Conservation (phyloP, 192 early-diverging fungal genomes). For the Coemansia sp. region DNA sequence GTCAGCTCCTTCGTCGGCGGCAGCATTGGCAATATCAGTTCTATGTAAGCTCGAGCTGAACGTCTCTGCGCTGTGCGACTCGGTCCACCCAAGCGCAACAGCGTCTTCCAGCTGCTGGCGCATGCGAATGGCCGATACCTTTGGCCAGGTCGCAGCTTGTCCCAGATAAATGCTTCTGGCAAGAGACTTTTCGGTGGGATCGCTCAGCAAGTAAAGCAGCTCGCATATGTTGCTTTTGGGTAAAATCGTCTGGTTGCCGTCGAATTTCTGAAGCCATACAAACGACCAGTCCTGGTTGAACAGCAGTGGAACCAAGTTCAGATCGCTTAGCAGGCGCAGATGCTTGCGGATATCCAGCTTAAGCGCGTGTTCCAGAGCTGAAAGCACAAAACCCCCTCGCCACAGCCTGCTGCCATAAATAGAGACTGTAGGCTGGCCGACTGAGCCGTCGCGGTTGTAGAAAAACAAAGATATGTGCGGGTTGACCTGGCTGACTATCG, state of each 20-base stretch:
- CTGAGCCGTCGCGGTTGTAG: slow-evolving; percentile 72
- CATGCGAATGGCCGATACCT: slow-evolving; percentile 73
- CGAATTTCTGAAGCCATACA: slow-evolving; percentile 87
- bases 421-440: slow-evolving; percentile 73
- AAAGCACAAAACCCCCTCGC: slow-evolving; percentile 87
- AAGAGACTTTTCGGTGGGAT: slow-evolving; percentile 63
- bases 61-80: neutral
- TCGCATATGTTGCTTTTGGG: slow-evolving; percentile 63
- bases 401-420: slow-evolving; percentile 66
- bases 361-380: slow-evolving; percentile 74
- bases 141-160: slow-evolving; percentile 69
- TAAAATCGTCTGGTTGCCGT: slow-evolving; percentile 85
- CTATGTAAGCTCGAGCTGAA: neutral
- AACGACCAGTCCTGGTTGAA: slow-evolving; percentile 78
- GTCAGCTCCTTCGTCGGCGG: neutral
- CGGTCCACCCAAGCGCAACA: slow-evolving; percentile 41
- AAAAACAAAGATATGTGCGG: slow-evolving; percentile 89
- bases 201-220: slow-evolving; percentile 62
- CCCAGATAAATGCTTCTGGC: slow-evolving; percentile 62
- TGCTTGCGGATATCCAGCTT: slow-evolving; percentile 87
- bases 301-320: slow-evolving; percentile 74
- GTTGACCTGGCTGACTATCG: slow-evolving; percentile 84
- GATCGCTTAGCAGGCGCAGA: slow-evolving; percentile 75
- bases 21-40: neutral
- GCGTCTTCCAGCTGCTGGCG: slow-evolving; percentile 74